Evolutionary conservation across 805 yeast species (phyloP).

Genomic region (Ogataea trehaloabstinens): DNA sequence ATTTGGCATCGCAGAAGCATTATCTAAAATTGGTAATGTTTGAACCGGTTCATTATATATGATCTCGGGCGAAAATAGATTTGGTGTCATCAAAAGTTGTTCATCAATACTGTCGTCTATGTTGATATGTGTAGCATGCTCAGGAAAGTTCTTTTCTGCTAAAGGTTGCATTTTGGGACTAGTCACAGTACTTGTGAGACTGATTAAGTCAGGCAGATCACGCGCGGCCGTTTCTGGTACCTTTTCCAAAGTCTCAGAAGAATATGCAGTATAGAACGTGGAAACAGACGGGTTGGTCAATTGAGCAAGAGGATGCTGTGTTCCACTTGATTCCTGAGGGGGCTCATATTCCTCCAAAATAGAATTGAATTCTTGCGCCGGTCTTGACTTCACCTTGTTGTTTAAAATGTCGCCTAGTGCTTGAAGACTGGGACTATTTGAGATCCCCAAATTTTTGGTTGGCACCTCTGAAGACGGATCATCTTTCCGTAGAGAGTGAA

Average conservation of each 20-base stretch:
- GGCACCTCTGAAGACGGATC: constrained; percentile 26
- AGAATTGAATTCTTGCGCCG: constrained; percentile 7
- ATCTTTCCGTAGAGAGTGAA: background rate
- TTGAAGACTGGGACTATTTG: constrained; percentile 36
- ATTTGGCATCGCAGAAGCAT: constrained; percentile 9
- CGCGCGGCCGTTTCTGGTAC: constrained; percentile 2
- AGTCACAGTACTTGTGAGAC: constrained; percentile 28
- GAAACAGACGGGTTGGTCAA: constrained; percentile 24
- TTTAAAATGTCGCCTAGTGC: constrained; percentile 33
- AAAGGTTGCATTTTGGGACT: constrained; percentile 1
- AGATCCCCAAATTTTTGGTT: constrained; percentile 30
- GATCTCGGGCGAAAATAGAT: constrained; percentile 29
- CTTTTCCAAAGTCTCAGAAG: constrained; percentile 18
- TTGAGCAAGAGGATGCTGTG: constrained; percentile 4
- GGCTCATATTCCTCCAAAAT: constrained; percentile 18
- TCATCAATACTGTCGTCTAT: constrained; percentile 1
- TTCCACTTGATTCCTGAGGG: constrained; percentile 6
- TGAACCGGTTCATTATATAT: constrained; percentile 27
- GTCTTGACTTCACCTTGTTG: constrained; percentile 18
- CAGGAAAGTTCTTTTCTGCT: background rate
- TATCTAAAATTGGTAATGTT: constrained; percentile 20
- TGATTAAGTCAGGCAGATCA: constrained; percentile 28
- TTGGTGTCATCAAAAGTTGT: constrained; percentile 26
- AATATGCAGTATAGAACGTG: constrained; percentile 32
- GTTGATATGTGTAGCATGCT: constrained; percentile 1